Conservation (phyloP, 192 early-diverging fungal genomes). For the Coemansia sp. region DNA sequence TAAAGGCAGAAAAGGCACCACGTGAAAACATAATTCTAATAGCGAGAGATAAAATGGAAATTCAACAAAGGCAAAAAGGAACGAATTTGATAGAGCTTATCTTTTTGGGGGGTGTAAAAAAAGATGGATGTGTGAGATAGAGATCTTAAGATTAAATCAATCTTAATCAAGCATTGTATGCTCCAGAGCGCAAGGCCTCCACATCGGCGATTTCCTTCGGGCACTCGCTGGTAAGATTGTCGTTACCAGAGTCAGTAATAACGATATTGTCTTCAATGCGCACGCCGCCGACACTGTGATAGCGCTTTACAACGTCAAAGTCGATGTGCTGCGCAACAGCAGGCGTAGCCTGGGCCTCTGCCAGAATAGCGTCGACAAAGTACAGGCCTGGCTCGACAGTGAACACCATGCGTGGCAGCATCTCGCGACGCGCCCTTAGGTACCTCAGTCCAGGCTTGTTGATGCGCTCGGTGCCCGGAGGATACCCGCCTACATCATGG, state of each 20-base stretch:
- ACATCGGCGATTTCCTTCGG: constrained; percentile 77
- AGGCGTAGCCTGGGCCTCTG: constrained; percentile 61
- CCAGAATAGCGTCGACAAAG: constrained; percentile 83
- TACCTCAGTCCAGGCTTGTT: constrained; percentile 70
- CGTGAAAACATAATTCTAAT: constrained; percentile 48
- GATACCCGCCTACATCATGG: constrained; percentile 82
- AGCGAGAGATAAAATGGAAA: constrained; percentile 1
- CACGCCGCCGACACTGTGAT: constrained; percentile 85
- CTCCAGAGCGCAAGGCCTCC: constrained; percentile 57
- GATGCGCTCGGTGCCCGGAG: constrained; percentile 70
- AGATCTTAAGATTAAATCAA: constrained; percentile 2
- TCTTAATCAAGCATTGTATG: background rate
- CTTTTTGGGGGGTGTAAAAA: background rate
- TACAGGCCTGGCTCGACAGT: constrained; percentile 96
- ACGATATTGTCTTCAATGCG: constrained; percentile 91
- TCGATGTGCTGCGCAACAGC: constrained; percentile 65
- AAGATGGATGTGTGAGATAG: constrained; percentile 1
- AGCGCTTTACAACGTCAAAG: constrained; percentile 64
- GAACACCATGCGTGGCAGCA: constrained; percentile 81
- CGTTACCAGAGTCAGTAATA: constrained; percentile 72
- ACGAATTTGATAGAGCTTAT: background rate
- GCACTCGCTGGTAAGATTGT: constrained; percentile 77
- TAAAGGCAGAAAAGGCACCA: constrained; percentile 33
- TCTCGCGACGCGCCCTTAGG: constrained; percentile 72
- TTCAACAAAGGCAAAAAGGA: constrained; percentile 1